Evolutionary conservation across 2,329 filamentous ascomycete genomes (phyloP), one percentile per base, ranked within the genome.

Genomic region (Endoconidiophora polonica): DNA sequence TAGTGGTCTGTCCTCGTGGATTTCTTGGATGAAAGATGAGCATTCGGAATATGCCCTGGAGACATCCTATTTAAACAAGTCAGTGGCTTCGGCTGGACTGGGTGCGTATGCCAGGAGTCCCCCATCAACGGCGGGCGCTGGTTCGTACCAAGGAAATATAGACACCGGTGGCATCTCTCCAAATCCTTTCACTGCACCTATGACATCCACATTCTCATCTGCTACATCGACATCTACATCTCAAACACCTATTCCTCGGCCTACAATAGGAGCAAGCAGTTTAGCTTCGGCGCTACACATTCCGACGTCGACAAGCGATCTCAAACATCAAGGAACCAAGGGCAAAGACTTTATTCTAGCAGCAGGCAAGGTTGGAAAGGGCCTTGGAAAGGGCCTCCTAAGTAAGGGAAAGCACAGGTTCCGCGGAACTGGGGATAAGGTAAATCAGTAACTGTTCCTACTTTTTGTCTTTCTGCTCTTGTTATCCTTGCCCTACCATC

Each of bases 401-500:
- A 86, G 83, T 56, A 94, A 94, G 68, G 86, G 88, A 57, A 90
- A 84, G 67, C 90, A 76, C 67, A 90, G 86, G 65, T 79, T 94
- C 63, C 70, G 74, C 55, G 75, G 72, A 61, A 76, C 75, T 56
- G 77, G 79, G 61, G 85, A 91, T 66, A 93, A 93, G 85, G 84
- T 88, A 83, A 86, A 86, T 79, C 74, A 79, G 68, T 81, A 70
- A 75, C 62, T 57, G 58, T 63, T 46, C 44, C 49, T 48, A 49
- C 46, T 50, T 49, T 55, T 50, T 56, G 24, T 51, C 43, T 38
- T n/a, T 18, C 38, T 23, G 38, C 5, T 39, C 38, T 39, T 37
- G 24, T 10, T 47, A 23, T 47, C 38, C 20, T 40, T 12, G 29
- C 33, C 38, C 38, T 40, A 37, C 26, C 50, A 54, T 57, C 41